Percentiles rank a stretch among this genome's conserved stretches.
phyloP scores from a whole-genome alignment of 345 rosid genomes.

The Aquilaria malaccensis region DNA sequence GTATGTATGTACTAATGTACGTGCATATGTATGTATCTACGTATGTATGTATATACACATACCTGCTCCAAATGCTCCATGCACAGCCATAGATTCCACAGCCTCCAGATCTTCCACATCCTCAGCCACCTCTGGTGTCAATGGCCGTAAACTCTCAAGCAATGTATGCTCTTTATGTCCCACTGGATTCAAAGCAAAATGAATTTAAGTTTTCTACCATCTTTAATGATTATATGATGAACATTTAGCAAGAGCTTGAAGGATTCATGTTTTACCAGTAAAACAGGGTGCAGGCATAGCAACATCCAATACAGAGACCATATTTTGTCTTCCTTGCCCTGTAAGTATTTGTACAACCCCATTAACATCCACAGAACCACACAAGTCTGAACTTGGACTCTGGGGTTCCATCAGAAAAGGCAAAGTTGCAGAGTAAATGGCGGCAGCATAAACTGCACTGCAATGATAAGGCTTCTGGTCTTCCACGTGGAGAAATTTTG shows the following conservation, averaged over 20 bases:
- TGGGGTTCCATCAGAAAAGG: slow-evolving; percentile 60
- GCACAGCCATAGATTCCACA: slow-evolving; percentile 58
- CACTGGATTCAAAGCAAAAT: slow-evolving; percentile 28
- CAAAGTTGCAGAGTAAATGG: slow-evolving; percentile 63
- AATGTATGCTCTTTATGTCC: slow-evolving; percentile 35
- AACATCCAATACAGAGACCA: slow-evolving; percentile 52
- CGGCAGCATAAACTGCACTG: slow-evolving; percentile 86
- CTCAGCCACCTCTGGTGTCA: slow-evolving; percentile 65
- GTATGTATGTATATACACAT: background rate
- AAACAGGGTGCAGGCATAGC: slow-evolving; percentile 75
- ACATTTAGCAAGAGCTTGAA: background rate
- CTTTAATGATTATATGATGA: slow-evolving; percentile 3
- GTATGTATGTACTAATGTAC: no score
- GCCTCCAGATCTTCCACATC: slow-evolving; percentile 58
- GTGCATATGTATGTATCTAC: no score
- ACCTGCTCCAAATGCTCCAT: slow-evolving; percentile 69
- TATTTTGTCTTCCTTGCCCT: slow-evolving; percentile 66
- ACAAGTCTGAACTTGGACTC: slow-evolving; percentile 39
- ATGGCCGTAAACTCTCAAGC: slow-evolving; percentile 38
- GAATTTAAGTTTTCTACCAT: slow-evolving; percentile 1
- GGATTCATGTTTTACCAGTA: slow-evolving; percentile 28
- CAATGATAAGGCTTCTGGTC: slow-evolving; percentile 76
- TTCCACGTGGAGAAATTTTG: slow-evolving; percentile 36
- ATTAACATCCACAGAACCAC: slow-evolving; percentile 45
- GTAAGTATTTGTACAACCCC: slow-evolving; percentile 50